A percentile compares a stretch with the other conserved stretches of the same genome.
phyloP scores from a whole-genome alignment of 495 filamentous ascomycete genomes.

The Talaromyces borbonicus region DNA sequence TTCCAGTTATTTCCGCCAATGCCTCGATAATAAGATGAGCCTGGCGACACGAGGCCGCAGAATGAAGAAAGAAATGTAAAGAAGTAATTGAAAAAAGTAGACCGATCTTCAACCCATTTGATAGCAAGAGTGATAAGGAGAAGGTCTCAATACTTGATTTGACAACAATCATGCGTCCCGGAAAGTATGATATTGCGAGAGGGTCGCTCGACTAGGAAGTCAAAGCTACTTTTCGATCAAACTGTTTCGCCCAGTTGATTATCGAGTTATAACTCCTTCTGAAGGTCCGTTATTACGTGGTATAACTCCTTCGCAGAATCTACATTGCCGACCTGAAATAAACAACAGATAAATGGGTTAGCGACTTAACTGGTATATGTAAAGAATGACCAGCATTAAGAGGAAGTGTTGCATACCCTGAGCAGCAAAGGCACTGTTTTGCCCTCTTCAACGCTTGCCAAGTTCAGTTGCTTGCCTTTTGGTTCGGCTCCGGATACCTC shows the following conservation, averaged over 20 bases:
- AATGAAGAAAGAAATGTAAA: no score
- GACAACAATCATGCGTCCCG: no score
- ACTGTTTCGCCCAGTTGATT: not conserved
- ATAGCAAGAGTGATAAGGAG: no score
- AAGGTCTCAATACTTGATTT: no score
- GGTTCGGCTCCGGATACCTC: slow-evolving; percentile 42
- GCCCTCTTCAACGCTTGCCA: slow-evolving; percentile 52
- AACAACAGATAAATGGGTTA: slow-evolving; percentile 13
- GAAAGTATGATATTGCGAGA: no score
- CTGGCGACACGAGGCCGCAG: not conserved
- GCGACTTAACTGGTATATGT: slow-evolving; percentile 8
- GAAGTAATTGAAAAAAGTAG: no score
- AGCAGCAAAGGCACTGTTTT: slow-evolving; percentile 53
- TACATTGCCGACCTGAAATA: slow-evolving; percentile 37
- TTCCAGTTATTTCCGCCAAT: slow-evolving; percentile 1
- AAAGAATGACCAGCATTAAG: no score
- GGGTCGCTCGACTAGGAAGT: no score
- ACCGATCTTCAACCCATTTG: no score
- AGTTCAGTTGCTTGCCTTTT: slow-evolving; percentile 44
- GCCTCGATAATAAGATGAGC: not conserved
- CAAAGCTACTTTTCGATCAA: no score
- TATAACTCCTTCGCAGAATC: slow-evolving; percentile 32
- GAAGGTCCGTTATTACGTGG: slow-evolving; percentile 24
- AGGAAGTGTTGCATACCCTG: slow-evolving; percentile 47
- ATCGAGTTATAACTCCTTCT: slow-evolving; percentile 17